phyloP scores from a whole-genome alignment of 352 stramenopile genomes.

The Pythium dissotocum region DNA sequence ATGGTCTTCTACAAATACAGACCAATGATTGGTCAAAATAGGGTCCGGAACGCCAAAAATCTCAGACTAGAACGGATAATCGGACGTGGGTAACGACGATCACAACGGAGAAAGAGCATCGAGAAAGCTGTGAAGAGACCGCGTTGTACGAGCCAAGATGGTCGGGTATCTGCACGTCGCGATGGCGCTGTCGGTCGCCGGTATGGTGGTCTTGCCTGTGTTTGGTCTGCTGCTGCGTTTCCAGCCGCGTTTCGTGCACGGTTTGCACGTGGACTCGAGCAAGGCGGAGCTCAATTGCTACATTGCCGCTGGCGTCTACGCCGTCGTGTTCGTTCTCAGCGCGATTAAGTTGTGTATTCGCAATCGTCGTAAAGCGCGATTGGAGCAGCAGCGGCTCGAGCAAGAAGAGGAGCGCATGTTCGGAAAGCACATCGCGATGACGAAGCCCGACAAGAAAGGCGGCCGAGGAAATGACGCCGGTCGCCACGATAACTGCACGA shows the following conservation, averaged over 20 bases:
- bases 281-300: slow-evolving; percentile 67
- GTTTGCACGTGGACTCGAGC: slow-evolving; percentile 41
- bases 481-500: slow-evolving; percentile 14
- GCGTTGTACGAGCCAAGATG: slow-evolving; percentile 3
- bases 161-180: slow-evolving; percentile 35
- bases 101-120: background rate
- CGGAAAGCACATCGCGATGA: slow-evolving; percentile 10
- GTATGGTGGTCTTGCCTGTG: slow-evolving; percentile 47
- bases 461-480: background rate
- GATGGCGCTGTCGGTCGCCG: slow-evolving; percentile 52
- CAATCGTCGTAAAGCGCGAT: slow-evolving; percentile 4
- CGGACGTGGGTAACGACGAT: slow-evolving; percentile 2
- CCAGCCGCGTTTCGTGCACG: slow-evolving; percentile 59
- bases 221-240: slow-evolving; percentile 61
- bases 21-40: slow-evolving; percentile 20
- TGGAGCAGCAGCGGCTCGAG: background rate
- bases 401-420: slow-evolving; percentile 5
- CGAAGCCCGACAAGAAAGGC: background rate
- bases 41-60: slow-evolving; percentile 5
- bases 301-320: slow-evolving; percentile 52
- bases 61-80: slow-evolving; percentile 10
- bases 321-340: slow-evolving; percentile 41
- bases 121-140: background rate
- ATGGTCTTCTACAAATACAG: slow-evolving; percentile 22
- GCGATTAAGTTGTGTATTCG: slow-evolving; percentile 26